Evolutionary conservation across 805 yeast species (phyloP).

Genomic region (Tetrapisispora phaffii): DNA sequence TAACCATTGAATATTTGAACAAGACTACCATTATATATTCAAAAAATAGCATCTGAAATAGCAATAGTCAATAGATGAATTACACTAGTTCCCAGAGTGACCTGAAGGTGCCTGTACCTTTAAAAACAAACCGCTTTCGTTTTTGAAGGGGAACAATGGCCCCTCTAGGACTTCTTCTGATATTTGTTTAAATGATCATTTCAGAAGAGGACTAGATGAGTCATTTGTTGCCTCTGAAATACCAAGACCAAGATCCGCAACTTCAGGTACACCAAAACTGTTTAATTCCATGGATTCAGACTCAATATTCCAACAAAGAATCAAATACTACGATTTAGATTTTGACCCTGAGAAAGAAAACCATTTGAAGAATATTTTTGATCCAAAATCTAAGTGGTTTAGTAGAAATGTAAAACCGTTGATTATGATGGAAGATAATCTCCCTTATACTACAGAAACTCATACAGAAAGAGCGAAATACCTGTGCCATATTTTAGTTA

Average conservation of each 20-base stretch:
- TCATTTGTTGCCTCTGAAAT: neutral
- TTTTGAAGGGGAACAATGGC: conserved; percentile 6
- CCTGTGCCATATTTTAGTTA: conserved; percentile 68
- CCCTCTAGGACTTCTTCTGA: neutral
- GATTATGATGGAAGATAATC: conserved; percentile 28
- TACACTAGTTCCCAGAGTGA: neutral
- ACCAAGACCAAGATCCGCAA: conserved; percentile 13
- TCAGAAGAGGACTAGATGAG: neutral
- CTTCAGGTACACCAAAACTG: conserved; percentile 14
- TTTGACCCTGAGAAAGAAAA: conserved; percentile 37
- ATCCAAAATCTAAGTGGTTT: conserved; percentile 34
- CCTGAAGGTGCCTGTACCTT: conserved; percentile 21
- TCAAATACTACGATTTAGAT: conserved; percentile 40
- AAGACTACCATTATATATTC: too few relatives aligned
- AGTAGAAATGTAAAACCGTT: conserved; percentile 29
- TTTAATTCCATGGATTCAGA: conserved; percentile 20
- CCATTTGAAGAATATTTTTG: conserved; percentile 21
- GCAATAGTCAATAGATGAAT: neutral
- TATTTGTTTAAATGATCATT: neutral
- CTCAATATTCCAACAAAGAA: conserved; percentile 21
- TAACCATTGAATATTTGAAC: neutral
- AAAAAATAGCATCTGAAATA: too few relatives aligned
- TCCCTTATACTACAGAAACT: conserved; percentile 71
- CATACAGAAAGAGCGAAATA: conserved; percentile 62
- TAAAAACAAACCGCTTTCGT: conserved; percentile 13